Conservation (phyloP, 2,329 filamentous ascomycete genomes). For the Corinectria fuckeliana region DNA sequence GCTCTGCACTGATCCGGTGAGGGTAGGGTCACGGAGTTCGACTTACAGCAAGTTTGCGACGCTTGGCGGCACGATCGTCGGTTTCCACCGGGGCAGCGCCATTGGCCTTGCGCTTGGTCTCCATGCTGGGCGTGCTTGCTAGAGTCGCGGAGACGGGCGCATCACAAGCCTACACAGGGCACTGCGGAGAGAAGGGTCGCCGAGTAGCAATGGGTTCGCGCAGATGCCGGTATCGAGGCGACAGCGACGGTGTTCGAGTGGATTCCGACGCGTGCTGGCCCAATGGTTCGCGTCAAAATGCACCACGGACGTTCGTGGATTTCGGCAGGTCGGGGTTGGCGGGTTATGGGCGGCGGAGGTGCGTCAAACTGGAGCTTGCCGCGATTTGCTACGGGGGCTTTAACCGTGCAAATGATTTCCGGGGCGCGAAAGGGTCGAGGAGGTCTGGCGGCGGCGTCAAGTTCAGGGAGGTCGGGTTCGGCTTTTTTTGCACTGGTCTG, state of each 20-base stretch:
- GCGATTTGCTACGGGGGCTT: not conserved
- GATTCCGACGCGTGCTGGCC: slow-evolving; percentile 40
- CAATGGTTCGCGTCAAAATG: slow-evolving; percentile 39
- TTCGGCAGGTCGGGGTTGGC: not conserved
- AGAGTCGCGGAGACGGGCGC: slow-evolving; percentile 36
- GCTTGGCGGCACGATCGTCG: slow-evolving; percentile 62
- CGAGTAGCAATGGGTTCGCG: slow-evolving; percentile 39
- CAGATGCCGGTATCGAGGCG: slow-evolving; percentile 24
- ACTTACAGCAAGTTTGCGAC: slow-evolving; percentile 61
- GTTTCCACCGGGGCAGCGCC: slow-evolving; percentile 52
- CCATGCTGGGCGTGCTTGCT: slow-evolving; percentile 50
- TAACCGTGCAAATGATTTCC: slow-evolving; percentile 7
- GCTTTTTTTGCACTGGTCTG: slow-evolving; percentile 23
- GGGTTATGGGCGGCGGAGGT: slow-evolving; percentile 2
- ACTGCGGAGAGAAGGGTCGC: slow-evolving; percentile 16
- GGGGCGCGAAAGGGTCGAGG: slow-evolving; percentile 15
- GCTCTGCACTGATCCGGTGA: not conserved
- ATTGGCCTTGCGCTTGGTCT: slow-evolving; percentile 64
- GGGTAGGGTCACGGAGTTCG: slow-evolving; percentile 29
- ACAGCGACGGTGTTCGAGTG: slow-evolving; percentile 33
- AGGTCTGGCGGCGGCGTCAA: slow-evolving; percentile 6
- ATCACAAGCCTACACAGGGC: slow-evolving; percentile 32
- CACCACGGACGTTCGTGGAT: slow-evolving; percentile 16
- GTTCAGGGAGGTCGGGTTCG: slow-evolving; percentile 18
- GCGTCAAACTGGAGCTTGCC: not conserved